phyloP scores from a whole-genome alignment of 1,284 basidiomycete species.

The Puccinia novopanici region DNA sequence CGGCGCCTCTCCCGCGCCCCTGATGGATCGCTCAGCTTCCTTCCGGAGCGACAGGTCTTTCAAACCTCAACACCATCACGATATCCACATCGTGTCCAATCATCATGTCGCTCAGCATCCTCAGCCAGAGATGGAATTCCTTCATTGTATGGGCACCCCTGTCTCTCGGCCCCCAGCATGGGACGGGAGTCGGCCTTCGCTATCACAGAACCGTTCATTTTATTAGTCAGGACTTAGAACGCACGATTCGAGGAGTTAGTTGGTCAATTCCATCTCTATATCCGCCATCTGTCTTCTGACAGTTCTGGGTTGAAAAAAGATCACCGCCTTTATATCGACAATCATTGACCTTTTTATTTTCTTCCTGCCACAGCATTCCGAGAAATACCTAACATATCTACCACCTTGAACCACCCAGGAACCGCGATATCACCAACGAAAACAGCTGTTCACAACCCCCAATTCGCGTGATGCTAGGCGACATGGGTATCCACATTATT shows the following conservation, averaged over 20 bases:
- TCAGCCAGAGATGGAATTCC: neutral
- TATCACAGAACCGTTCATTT: neutral
- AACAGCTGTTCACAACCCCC: neutral
- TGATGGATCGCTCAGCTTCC: neutral
- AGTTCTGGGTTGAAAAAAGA: neutral
- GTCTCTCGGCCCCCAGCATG: neutral
- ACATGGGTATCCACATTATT: neutral
- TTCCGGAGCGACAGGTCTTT: neutral
- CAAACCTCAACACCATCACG: neutral
- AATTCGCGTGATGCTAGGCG: neutral
- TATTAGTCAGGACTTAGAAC: neutral
- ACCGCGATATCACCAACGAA: neutral
- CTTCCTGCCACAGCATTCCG: neutral
- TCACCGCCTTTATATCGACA: neutral
- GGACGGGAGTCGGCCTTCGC: conserved; percentile 20
- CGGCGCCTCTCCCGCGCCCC: conserved; percentile 6
- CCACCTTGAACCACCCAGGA: neutral
- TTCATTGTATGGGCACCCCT: neutral
- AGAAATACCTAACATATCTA: neutral
- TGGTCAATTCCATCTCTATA: neutral
- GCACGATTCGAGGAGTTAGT: neutral
- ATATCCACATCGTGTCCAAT: neutral
- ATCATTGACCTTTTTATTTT: neutral
- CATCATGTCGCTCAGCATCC: neutral
- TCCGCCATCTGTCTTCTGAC: neutral